Conservation (phyloP, 176 grass and related monocot genomes). For the Carex cristatella region DNA sequence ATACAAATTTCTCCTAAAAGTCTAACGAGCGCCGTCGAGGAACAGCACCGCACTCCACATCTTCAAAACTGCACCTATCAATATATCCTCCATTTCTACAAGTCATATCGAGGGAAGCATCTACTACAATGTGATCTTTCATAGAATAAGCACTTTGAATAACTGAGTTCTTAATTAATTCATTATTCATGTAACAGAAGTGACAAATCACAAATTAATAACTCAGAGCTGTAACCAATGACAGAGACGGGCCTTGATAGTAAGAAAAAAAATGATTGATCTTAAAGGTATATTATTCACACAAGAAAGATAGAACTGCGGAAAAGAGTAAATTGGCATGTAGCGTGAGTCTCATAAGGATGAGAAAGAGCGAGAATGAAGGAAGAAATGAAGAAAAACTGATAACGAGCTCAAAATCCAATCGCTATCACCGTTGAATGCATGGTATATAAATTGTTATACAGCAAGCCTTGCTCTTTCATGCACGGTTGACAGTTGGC, state of each 20-base stretch:
- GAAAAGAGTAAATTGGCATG: not conserved
- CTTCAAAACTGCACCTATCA: not conserved
- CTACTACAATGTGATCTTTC: not conserved
- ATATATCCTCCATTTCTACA: not conserved
- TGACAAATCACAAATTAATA: not conserved
- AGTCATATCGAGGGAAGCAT: not conserved
- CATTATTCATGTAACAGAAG: not conserved
- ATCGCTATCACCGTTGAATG: constrained; percentile 8
- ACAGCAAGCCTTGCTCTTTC: constrained; percentile 3
- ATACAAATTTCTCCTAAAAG: no score
- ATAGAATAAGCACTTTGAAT: no score
- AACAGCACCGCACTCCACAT: not conserved
- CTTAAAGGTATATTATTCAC: not conserved
- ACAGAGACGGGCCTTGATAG: not conserved
- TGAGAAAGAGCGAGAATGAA: not conserved
- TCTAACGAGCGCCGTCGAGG: no score
- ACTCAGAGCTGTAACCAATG: not conserved
- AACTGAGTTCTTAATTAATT: not conserved
- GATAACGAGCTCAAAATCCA: not conserved
- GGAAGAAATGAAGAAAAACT: not conserved
- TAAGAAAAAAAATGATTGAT: not conserved
- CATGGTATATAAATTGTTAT: not conserved
- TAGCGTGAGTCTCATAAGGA: not conserved
- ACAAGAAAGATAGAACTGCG: not conserved
- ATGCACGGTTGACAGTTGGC: not conserved